A percentile compares a stretch with the other conserved stretches of the same genome.
These are phyloP conservation scores for Crassisporium funariophilum DNA, from an alignment of 768 basidiomycete species.

Conservation along the genomic window DNA sequence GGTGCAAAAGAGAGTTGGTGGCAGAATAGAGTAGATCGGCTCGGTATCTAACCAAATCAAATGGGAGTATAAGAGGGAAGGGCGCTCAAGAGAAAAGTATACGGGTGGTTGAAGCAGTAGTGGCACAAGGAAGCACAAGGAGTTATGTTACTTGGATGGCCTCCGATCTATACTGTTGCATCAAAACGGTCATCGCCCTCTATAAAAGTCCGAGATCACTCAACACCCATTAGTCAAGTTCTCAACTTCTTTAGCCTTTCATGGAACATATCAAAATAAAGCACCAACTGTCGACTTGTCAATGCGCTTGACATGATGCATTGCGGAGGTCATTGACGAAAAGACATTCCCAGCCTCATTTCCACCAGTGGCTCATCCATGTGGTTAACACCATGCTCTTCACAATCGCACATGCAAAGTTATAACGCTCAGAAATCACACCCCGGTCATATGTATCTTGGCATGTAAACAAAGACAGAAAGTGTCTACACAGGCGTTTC, in stretches of 20 bases:
- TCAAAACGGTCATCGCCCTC: conserved; percentile 24
- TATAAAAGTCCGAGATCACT: conserved; percentile 28
- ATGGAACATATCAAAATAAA: conserved; percentile 4
- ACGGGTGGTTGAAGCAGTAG: conserved; percentile 14
- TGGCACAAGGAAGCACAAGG: conserved; percentile 11
- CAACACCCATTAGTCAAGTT: conserved; percentile 6
- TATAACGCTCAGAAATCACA: too few species aligned
- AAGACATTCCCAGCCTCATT: conserved; percentile 7
- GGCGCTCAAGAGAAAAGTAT: conserved; percentile 16
- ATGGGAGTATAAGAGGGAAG: conserved; percentile 19
- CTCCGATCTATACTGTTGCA: conserved; percentile 17
- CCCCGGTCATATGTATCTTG: neutral
- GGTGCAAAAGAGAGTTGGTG: neutral
- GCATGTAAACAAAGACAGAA: conserved; percentile 9
- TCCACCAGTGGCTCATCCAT: neutral
- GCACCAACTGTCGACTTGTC: too few species aligned
- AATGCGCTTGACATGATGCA: neutral
- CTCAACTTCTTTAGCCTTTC: conserved; percentile 17
- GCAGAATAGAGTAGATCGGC: conserved; percentile 6
- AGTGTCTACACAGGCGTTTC: conserved; percentile 11
- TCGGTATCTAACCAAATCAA: conserved; percentile 28
- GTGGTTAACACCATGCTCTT: neutral
- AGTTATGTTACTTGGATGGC: conserved; percentile 12
- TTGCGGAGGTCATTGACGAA: neutral
- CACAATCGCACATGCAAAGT: neutral